These are phyloP conservation scores for Stereocaulon alpinum DNA, from an alignment of 495 filamentous ascomycete species.

Conservation along the genomic window DNA sequence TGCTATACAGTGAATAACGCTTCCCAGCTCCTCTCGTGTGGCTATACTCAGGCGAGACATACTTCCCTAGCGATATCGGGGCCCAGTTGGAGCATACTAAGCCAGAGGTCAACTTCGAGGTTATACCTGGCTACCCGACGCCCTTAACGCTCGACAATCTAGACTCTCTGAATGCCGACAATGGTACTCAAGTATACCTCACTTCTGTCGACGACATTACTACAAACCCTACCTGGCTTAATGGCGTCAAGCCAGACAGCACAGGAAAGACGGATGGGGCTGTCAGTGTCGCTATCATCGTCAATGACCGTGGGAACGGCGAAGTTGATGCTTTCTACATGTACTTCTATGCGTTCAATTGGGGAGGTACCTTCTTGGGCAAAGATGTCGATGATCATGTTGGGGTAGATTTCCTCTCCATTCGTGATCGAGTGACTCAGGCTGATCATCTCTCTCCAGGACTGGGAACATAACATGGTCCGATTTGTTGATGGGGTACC, in stretches of 20 bases:
- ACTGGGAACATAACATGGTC: conserved; percentile 56
- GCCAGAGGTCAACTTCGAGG: conserved; percentile 43
- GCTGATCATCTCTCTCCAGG: conserved; percentile 8
- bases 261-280: conserved; percentile 39
- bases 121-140: conserved; percentile 30
- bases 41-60: conserved; percentile 49
- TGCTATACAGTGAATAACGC: neutral
- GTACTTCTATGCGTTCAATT: conserved; percentile 58
- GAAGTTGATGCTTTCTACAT: conserved; percentile 57
- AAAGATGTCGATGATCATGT: conserved; percentile 51
- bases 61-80: conserved; percentile 49
- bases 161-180: conserved; percentile 39
- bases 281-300: conserved; percentile 41
- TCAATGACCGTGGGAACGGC: conserved; percentile 44
- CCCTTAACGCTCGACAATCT: conserved; percentile 48
- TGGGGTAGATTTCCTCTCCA: conserved; percentile 29
- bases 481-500: conserved; percentile 51
- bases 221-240: conserved; percentile 42
- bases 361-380: conserved; percentile 38
- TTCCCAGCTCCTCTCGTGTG: conserved; percentile 37
- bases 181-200: conserved; percentile 44
- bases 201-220: conserved; percentile 48
- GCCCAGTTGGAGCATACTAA: conserved; percentile 44
- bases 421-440: neutral
- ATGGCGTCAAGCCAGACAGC: conserved; percentile 37